Evolutionary conservation across 1,139 yeast species (phyloP), one percentile per base, ranked within the genome.

Genomic region (Scheffersomyces stambukii): DNA sequence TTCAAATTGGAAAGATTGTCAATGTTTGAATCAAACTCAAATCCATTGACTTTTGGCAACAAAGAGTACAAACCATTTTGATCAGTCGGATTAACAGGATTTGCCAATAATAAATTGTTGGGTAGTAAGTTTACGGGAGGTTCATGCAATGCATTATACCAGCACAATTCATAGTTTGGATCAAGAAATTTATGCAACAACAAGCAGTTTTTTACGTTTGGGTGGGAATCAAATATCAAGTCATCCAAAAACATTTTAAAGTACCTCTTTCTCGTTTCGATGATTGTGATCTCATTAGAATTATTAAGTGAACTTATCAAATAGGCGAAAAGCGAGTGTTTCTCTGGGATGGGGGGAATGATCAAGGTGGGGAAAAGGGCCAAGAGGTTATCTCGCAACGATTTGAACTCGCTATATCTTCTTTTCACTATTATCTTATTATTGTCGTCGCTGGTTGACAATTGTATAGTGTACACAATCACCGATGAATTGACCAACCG

Each of bases 331-430:
- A 75, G 40, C 1, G 79, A 65, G 41, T 75, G 81, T 39, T 74
- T 75, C 39, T 71, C 79, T 1, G 81, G 81, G 10, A 75, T 67
- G 3, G 79, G 77, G 2, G 81, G 79, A 8, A 75, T 56, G 10
- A 74, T 58, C 21, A 64, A 48, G 2, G 76, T 69, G 4, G 79
- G 80, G 38, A 59, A 71, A 25, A 73, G 50, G 41, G 60, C 60
- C 25, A 61, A 48, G 21, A 75, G 45, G 37, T 57, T 60, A 29
- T 64, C 67, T 25, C 80, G 52, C 6, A 74, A 54, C 8, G 77
- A 70, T 36, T 63, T 68, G 48, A 75, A 75, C 45, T 75, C 81
- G 19, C 75, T 65, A 43, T 74, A 75, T 27, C 81, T 54, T 35
- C 79, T 51, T 38, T 66, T 67, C 13, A 68, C 73, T 4, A 63